These are phyloP conservation scores for Chernovozyma sophiae-reginae DNA, from an alignment of 1,139 yeast species.

Conservation along the genomic window DNA sequence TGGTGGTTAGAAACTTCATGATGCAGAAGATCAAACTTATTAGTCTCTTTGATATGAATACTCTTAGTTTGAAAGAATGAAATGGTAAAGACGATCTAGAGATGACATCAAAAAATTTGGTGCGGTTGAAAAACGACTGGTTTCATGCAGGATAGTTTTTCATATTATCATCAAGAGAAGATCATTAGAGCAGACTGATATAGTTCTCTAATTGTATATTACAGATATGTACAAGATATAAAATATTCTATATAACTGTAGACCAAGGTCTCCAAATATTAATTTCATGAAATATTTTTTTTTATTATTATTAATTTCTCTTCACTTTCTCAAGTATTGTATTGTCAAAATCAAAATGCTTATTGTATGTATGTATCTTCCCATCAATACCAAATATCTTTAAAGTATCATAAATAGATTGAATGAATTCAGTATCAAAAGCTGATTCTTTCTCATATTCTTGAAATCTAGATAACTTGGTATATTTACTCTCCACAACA, in stretches of 20 bases:
- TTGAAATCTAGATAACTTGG: conserved; percentile 1
- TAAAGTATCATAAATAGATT: conserved; percentile 15
- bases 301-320: not conserved
- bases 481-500: conserved; percentile 1
- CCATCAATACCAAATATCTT: conserved; percentile 23
- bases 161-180: too few species aligned
- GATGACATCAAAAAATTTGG: not conserved
- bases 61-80: too few species aligned
- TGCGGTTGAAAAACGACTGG: not conserved
- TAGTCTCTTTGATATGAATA: too few species aligned
- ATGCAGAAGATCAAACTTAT: too few species aligned
- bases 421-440: conserved; percentile 12
- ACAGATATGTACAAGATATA: too few species aligned
- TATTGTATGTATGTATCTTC: conserved; percentile 19
- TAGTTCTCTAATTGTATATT: not conserved
- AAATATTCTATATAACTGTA: not conserved
- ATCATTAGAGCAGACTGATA: too few species aligned
- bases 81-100: too few species aligned
- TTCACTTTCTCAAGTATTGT: conserved; percentile 1
- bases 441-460: conserved; percentile 4
- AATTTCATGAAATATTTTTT: too few species aligned
- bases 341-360: conserved; percentile 9
- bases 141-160: not conserved
- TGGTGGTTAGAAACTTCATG: conserved; percentile 95
- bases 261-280: not conserved